Evolutionary conservation across 495 filamentous ascomycete species (phyloP).

Genomic region (Neurospora pannonica): DNA sequence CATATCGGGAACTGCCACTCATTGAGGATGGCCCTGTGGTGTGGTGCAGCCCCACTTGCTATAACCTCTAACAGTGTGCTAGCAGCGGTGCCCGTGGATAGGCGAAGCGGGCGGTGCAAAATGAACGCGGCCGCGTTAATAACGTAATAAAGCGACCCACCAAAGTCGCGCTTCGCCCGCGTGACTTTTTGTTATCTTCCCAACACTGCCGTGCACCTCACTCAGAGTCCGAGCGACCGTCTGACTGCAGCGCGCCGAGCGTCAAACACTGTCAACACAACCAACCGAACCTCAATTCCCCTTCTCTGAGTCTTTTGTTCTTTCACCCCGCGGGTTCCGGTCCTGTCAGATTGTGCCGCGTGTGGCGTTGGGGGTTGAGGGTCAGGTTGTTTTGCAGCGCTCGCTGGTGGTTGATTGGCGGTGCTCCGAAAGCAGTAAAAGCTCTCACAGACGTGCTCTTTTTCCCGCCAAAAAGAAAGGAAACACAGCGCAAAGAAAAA

Average conservation of each 20-base stretch:
- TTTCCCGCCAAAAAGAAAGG: neutral
- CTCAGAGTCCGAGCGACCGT: neutral
- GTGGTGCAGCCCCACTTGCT: neutral
- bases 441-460: neutral
- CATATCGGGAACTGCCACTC: neutral
- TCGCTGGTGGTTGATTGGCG: neutral
- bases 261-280: neutral
- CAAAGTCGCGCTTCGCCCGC: neutral
- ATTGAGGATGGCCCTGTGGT: neutral
- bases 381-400: neutral
- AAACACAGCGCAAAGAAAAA: neutral
- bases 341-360: neutral
- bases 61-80: neutral
- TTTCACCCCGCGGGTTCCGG: neutral
- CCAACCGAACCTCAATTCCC: neutral
- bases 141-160: neutral
- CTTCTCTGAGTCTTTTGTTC: neutral
- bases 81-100: neutral
- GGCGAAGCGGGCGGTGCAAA: neutral
- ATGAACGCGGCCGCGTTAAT: neutral
- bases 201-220: neutral
- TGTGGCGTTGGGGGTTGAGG: neutral
- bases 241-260: neutral
- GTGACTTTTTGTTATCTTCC: neutral
- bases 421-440: neutral